Evolutionary conservation across 805 yeast genomes (phyloP).

Genomic region (Kazachstania martiniae): DNA sequence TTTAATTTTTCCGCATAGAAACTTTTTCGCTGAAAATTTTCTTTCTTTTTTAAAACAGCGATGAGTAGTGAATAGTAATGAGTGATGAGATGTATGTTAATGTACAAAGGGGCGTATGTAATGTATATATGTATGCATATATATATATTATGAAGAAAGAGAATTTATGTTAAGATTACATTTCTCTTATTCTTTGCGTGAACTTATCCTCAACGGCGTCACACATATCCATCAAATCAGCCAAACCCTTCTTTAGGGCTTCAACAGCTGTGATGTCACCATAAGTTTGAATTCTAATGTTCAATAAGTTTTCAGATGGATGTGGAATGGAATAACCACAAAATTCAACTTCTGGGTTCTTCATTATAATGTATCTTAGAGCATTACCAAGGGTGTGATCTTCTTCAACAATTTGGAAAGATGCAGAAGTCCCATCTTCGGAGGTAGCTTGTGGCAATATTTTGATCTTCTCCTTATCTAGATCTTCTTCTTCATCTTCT

Average conservation of each 20-base stretch:
- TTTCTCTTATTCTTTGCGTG: constrained; percentile 50
- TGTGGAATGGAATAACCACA: constrained; percentile 98
- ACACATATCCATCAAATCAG: constrained; percentile 75
- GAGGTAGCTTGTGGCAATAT: constrained; percentile 68
- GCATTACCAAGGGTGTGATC: constrained; percentile 97
- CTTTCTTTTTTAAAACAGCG: no score
- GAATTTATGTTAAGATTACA: constrained; percentile 7
- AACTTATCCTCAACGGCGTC: constrained; percentile 72
- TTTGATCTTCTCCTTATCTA: constrained; percentile 47
- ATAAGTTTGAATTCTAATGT: constrained; percentile 89
- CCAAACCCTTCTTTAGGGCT: constrained; percentile 85
- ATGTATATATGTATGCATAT: neutral
- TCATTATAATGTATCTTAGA: constrained; percentile 87
- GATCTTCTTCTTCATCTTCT: constrained; percentile 31
- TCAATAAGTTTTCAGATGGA: constrained; percentile 85
- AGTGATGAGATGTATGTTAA: no score
- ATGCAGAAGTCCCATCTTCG: constrained; percentile 89
- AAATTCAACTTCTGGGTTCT: constrained; percentile 95
- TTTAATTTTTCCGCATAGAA: no score
- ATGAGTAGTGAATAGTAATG: no score
- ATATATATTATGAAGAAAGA: neutral
- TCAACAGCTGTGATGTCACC: constrained; percentile 78
- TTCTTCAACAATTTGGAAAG: constrained; percentile 86
- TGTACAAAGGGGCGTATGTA: no score
- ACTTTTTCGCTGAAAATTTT: no score